phyloP scores from a whole-genome alignment of 176 grass and related monocot species.

The Hordeum marinum region DNA sequence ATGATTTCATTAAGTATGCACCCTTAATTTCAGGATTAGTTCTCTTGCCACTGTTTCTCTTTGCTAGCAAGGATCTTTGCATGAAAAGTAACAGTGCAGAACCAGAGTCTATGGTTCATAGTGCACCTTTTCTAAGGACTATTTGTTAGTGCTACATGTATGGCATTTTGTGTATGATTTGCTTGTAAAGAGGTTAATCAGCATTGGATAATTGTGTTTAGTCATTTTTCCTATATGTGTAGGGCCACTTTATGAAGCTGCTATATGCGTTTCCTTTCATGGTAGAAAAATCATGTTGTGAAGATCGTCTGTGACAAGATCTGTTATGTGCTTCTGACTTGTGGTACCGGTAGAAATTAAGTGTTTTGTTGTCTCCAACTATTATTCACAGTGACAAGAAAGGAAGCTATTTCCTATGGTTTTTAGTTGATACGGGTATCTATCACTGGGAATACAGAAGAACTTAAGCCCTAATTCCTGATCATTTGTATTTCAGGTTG shows the following conservation, averaged over 20 bases:
- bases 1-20: not conserved
- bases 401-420: not conserved
- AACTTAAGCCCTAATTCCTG: not conserved
- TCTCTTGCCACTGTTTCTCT: not conserved
- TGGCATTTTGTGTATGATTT: not conserved
- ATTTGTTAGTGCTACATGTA: not conserved
- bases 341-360: not conserved
- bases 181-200: not conserved
- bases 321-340: not conserved
- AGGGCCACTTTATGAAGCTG: not conserved
- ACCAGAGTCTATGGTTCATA: not conserved
- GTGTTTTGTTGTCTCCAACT: not conserved
- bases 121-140: not conserved
- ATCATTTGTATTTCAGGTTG: conserved; percentile 51
- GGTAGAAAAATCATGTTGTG: not conserved
- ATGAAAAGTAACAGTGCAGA: not conserved
- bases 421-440: not conserved
- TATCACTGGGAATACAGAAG: not conserved
- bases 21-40: not conserved
- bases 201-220: not conserved
- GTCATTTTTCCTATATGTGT: not conserved
- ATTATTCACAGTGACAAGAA: not conserved
- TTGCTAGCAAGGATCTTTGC: not conserved
- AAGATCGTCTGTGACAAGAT: not conserved
- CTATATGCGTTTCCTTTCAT: not conserved